phyloP scores from a whole-genome alignment of 192 early-diverging fungal genomes.

The Coemansia javaensis region DNA sequence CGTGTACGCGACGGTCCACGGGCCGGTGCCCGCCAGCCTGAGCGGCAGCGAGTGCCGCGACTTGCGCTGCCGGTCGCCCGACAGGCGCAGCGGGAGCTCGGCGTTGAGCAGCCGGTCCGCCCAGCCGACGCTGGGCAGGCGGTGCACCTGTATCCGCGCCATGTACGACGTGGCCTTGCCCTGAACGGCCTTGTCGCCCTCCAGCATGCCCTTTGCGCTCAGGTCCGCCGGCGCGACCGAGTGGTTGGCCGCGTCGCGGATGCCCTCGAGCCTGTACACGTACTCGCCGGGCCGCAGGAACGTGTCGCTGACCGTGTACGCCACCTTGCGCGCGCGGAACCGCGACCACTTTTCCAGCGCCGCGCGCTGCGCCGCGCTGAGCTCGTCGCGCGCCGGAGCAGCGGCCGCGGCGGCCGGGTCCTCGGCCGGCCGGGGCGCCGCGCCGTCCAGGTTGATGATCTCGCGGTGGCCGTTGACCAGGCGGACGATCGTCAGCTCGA shows the following conservation, averaged over 20 bases:
- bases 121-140: slow-evolving; percentile 27
- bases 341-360: slow-evolving; percentile 12
- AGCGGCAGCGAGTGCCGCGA: slow-evolving; percentile 23
- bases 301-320: slow-evolving; percentile 35
- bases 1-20: slow-evolving; percentile 38
- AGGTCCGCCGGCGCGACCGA: slow-evolving; percentile 14
- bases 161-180: slow-evolving; percentile 28
- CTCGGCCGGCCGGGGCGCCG: slow-evolving; percentile 13
- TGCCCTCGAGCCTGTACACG: slow-evolving; percentile 39
- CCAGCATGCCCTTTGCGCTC: slow-evolving; percentile 7
- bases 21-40: slow-evolving; percentile 18
- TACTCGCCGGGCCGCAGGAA: slow-evolving; percentile 44
- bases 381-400: not conserved
- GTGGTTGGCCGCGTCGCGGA: slow-evolving; percentile 42
- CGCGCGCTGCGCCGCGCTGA: not conserved
- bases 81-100: slow-evolving; percentile 29
- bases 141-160: slow-evolving; percentile 37
- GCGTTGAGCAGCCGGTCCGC: slow-evolving; percentile 1
- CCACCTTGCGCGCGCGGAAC: slow-evolving; percentile 18
- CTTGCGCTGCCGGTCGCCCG: slow-evolving; percentile 35
- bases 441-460: slow-evolving; percentile 32
- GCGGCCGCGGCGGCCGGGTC: not conserved
- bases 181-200: slow-evolving; percentile 6
- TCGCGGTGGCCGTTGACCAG: slow-evolving; percentile 43
- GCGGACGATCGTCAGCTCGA: slow-evolving; percentile 41